Evolutionary conservation across 192 early-diverging fungal species (phyloP).

Genomic region (Neocallimastix lanati): DNA sequence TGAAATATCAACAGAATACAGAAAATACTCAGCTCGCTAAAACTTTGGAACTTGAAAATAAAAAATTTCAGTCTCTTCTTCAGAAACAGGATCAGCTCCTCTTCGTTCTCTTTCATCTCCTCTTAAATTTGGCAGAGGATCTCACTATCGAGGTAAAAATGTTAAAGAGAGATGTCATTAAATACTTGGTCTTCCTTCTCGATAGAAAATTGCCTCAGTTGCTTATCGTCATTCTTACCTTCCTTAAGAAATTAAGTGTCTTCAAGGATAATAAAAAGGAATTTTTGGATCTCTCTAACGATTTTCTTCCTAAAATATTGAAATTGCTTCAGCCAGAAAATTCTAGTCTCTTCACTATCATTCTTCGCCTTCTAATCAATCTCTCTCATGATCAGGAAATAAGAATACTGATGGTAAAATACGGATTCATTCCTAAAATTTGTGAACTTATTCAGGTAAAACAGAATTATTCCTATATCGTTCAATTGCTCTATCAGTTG

Average conservation of each 20-base stretch:
- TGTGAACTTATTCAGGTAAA: neutral
- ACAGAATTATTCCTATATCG: constrained; percentile 1
- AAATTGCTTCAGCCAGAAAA: constrained; percentile 9
- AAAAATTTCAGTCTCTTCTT: constrained; percentile 35
- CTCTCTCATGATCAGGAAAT: neutral
- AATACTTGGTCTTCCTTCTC: constrained; percentile 19
- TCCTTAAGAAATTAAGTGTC: constrained; percentile 28
- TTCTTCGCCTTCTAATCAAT: neutral
- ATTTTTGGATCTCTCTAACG: constrained; percentile 10
- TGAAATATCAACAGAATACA: constrained; percentile 10
- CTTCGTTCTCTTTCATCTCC: constrained; percentile 32
- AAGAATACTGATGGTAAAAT: neutral
- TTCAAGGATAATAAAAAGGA: constrained; percentile 37
- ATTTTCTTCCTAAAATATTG: constrained; percentile 10
- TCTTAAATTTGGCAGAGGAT: constrained; percentile 32
- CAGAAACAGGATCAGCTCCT: constrained; percentile 34
- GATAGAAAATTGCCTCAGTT: constrained; percentile 25
- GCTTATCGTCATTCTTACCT: constrained; percentile 19
- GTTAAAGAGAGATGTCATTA: constrained; percentile 30
- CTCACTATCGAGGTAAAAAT: constrained; percentile 36
- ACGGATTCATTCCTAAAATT: neutral
- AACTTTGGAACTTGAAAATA: constrained; percentile 21
- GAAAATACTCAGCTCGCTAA: constrained; percentile 9
- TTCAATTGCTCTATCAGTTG: constrained; percentile 26
- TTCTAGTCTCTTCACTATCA: neutral